Percentiles rank a stretch among this genome's conserved stretches.
phyloP scores from a whole-genome alignment of 148 eudicot genomes.

The Arctostaphylos glauca region DNA sequence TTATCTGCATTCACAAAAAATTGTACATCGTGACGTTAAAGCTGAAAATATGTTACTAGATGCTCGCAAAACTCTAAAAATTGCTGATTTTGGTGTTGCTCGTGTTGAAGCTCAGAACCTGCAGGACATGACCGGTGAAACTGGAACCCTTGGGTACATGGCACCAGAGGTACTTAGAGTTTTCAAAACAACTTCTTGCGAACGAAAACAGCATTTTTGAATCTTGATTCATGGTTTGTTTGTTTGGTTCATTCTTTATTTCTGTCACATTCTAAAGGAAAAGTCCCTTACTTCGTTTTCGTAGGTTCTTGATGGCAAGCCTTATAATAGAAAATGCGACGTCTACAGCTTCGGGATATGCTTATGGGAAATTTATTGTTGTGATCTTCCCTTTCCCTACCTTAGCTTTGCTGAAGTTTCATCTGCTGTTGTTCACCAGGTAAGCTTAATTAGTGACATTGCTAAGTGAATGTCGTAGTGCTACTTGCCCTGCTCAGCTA shows the following conservation, averaged over 20 bases:
- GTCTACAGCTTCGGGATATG: slow-evolving; percentile 95
- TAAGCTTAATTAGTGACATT: slow-evolving; percentile 21
- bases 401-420: slow-evolving; percentile 83
- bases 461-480: neutral
- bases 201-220: slow-evolving; percentile 9
- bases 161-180: slow-evolving; percentile 73
- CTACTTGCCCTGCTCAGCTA: neutral
- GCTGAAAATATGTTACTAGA: slow-evolving; percentile 85
- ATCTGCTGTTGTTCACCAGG: slow-evolving; percentile 76
- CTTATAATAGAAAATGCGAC: slow-evolving; percentile 85
- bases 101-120: slow-evolving; percentile 96
- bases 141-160: slow-evolving; percentile 95
- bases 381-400: slow-evolving; percentile 83
- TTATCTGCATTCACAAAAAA: slow-evolving; percentile 79
- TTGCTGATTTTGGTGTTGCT: slow-evolving; percentile 98
- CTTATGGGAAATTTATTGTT: slow-evolving; percentile 91
- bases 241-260: neutral
- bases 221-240: no score
- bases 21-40: slow-evolving; percentile 93
- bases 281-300: slow-evolving; percentile 9
- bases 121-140: slow-evolving; percentile 90
- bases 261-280: no score
- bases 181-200: slow-evolving; percentile 25
- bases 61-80: slow-evolving; percentile 49
- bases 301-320: slow-evolving; percentile 91